Percentiles rank a stretch among this genome's conserved stretches.
Conservation (phyloP, 2,329 filamentous ascomycete species). For the Neodidymelliopsis sp. region DNA sequence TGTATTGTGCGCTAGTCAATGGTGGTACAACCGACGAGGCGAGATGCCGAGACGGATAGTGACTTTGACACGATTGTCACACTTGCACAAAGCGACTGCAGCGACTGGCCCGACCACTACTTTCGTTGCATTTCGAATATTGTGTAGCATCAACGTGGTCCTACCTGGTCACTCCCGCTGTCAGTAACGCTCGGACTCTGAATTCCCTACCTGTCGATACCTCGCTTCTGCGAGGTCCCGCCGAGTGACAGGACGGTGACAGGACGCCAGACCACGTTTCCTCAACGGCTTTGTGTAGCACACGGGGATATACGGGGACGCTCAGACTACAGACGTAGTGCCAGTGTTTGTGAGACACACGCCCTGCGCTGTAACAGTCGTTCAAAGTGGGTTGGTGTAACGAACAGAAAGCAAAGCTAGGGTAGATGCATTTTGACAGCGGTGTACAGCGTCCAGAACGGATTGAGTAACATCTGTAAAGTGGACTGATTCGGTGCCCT, state of each 20-base stretch:
- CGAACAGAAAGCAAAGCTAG: conserved; percentile 26
- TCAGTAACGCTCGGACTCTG: conserved; percentile 32
- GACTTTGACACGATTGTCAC: conserved; percentile 41
- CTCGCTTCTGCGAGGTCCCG: conserved; percentile 38
- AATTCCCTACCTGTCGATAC: conserved; percentile 40
- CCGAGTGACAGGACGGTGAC: conserved; percentile 19
- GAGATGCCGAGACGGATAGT: conserved; percentile 32
- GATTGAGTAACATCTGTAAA: conserved; percentile 27
- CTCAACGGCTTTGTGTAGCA: conserved; percentile 22
- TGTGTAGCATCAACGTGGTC: conserved; percentile 34
- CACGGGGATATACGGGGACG: conserved; percentile 25
- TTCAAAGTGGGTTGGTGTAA: conserved; percentile 38
- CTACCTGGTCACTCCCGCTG: conserved; percentile 41
- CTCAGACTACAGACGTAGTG: conserved; percentile 29
- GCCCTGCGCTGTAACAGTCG: conserved; percentile 45
- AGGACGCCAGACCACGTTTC: conserved; percentile 43
- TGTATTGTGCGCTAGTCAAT: conserved; percentile 33
- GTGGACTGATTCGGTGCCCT: conserved; percentile 26
- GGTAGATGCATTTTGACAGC: conserved; percentile 43
- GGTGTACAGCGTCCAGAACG: conserved; percentile 27
- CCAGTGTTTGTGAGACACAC: conserved; percentile 37
- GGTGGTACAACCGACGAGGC: conserved; percentile 31
- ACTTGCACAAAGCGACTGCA: conserved; percentile 31
- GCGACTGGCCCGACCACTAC: conserved; percentile 1
- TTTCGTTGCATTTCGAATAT: conserved; percentile 18